Conservation (phyloP, 495 filamentous ascomycete genomes). For the Lichina pygmaea region DNA sequence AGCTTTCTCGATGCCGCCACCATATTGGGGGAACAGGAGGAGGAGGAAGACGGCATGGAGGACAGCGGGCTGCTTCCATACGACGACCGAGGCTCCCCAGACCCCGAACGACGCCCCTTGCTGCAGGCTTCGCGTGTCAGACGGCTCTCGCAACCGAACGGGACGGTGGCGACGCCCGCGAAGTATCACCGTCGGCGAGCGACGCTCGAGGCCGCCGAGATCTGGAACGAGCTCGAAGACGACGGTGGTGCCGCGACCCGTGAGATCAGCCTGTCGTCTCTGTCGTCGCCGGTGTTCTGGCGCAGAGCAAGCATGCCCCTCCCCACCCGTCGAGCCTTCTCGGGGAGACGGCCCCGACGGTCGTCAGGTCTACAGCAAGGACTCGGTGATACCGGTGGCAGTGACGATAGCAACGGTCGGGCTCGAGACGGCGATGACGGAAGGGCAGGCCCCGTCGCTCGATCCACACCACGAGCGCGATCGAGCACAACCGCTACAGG, state of each 20-base stretch:
- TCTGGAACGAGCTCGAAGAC: constrained; percentile 24
- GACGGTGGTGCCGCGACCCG: neutral
- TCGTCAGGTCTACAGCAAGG: too few species aligned
- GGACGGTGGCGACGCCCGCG: neutral
- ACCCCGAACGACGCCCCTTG: constrained; percentile 9
- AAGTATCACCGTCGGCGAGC: constrained; percentile 9
- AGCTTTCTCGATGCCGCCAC: constrained; percentile 11
- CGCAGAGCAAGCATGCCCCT: constrained; percentile 3
- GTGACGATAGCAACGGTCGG: too few species aligned
- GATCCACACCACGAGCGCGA: too few species aligned
- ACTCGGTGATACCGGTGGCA: too few species aligned
- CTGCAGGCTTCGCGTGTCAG: neutral
- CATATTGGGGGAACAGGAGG: neutral
- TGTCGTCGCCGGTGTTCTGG: neutral
- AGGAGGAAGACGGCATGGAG: constrained; percentile 3
- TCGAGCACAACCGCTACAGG: too few species aligned
- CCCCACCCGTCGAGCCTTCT: constrained; percentile 4
- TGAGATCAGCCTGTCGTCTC: neutral
- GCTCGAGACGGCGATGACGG: too few species aligned
- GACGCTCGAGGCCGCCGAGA: constrained; percentile 16
- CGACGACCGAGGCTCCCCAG: neutral
- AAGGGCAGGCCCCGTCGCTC: too few species aligned
- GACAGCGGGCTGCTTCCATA: constrained; percentile 6
- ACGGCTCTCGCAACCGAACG: neutral
- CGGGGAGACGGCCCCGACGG: constrained; percentile 6